These are phyloP conservation scores for Ceratobasidium sp. DNA, from an alignment of 1,284 basidiomycete species.

Conservation along the genomic window DNA sequence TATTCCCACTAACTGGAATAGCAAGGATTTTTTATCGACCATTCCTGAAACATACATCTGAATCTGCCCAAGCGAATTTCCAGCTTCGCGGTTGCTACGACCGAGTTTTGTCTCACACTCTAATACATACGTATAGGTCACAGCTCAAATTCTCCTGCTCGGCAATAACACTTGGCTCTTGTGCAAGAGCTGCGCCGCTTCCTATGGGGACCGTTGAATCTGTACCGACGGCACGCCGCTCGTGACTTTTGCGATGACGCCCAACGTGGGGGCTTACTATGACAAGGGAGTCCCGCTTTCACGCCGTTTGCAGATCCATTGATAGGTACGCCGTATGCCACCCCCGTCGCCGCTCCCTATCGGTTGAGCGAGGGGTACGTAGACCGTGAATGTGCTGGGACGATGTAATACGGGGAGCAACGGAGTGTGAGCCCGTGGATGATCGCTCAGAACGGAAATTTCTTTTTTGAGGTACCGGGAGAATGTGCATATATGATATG, in stretches of 20 bases:
- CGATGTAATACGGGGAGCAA: neutral
- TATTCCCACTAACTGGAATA: too few relatives aligned
- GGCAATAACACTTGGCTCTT: neutral
- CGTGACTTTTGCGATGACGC: neutral
- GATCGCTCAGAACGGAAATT: neutral
- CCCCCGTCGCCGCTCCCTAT: too few relatives aligned
- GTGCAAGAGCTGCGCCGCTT: neutral
- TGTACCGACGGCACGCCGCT: neutral
- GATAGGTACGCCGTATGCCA: too few relatives aligned
- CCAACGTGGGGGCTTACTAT: neutral
- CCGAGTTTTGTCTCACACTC: too few relatives aligned
- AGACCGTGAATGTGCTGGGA: neutral
- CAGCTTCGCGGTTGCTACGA: conserved; percentile 2
- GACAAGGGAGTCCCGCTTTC: neutral
- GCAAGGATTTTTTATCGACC: too few relatives aligned
- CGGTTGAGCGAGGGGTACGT: too few relatives aligned
- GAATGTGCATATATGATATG: neutral
- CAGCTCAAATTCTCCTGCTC: conserved; percentile 1
- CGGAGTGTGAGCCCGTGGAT: neutral
- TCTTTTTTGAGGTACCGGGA: neutral
- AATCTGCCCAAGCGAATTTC: neutral
- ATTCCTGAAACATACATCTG: neutral
- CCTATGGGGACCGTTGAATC: too few relatives aligned
- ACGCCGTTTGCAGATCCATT: neutral
- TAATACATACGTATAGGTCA: too few relatives aligned